Conservation (phyloP, 805 yeast genomes). For the Candida manassasensis region DNA sequence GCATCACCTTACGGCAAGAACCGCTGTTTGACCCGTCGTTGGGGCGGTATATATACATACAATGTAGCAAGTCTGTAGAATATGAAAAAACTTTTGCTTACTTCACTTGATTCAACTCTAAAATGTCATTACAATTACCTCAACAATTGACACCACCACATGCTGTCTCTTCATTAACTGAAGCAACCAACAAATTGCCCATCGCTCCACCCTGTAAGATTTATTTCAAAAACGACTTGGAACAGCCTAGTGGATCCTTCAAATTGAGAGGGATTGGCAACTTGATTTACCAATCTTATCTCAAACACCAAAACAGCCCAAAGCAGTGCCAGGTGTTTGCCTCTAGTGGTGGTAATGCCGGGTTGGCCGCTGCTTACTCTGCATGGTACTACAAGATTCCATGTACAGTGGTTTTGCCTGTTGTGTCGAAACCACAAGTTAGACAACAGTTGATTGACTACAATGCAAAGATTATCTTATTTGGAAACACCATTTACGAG, state of each 20-base stretch:
- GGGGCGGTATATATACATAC: no score
- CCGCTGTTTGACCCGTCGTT: background rate
- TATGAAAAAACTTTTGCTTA: background rate
- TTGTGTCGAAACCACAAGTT: slow-evolving; percentile 42
- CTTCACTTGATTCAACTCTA: no score
- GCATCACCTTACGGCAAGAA: background rate
- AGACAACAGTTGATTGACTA: slow-evolving; percentile 38
- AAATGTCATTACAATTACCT: slow-evolving; percentile 11
- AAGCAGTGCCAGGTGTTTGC: slow-evolving; percentile 34
- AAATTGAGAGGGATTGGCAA: slow-evolving; percentile 53
- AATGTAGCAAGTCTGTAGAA: background rate
- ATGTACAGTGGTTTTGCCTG: slow-evolving; percentile 65
- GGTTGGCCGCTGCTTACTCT: slow-evolving; percentile 50
- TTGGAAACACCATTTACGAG: slow-evolving; percentile 45
- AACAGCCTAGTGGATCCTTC: slow-evolving; percentile 55
- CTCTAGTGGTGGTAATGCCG: slow-evolving; percentile 56
- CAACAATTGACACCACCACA: slow-evolving; percentile 16
- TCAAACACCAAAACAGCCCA: slow-evolving; percentile 12
- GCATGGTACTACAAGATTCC: slow-evolving; percentile 29
- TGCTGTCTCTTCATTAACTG: slow-evolving; percentile 35
- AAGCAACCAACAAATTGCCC: slow-evolving; percentile 30
- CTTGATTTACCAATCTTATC: slow-evolving; percentile 32
- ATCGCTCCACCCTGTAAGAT: slow-evolving; percentile 36
- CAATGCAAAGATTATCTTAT: slow-evolving; percentile 48
- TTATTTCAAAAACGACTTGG: slow-evolving; percentile 45